These are phyloP conservation scores for Rhizoclosmatium sp. DNA, from an alignment of 192 early-diverging fungal species.

Conservation along the genomic window DNA sequence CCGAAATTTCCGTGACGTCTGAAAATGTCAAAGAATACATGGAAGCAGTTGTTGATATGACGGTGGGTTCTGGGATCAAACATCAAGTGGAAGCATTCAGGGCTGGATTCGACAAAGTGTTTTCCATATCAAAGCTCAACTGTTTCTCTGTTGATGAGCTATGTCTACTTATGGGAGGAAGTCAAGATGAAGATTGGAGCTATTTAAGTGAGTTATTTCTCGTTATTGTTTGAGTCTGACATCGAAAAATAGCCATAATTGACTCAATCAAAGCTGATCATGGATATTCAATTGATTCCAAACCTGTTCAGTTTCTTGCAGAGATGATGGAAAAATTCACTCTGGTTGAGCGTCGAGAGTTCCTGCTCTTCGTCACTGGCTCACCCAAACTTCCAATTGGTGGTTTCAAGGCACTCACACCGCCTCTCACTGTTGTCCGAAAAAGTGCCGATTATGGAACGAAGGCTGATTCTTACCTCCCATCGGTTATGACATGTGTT, in stretches of 20 bases:
- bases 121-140: slow-evolving; percentile 72
- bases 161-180: slow-evolving; percentile 69
- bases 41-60: slow-evolving; percentile 66
- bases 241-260: slow-evolving; percentile 53
- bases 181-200: slow-evolving; percentile 80
- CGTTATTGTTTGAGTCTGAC: background rate
- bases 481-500: slow-evolving; percentile 96
- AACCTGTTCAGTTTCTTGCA: slow-evolving; percentile 69
- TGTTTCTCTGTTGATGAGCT: slow-evolving; percentile 80
- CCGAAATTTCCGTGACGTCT: slow-evolving; percentile 75
- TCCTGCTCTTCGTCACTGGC: slow-evolving; percentile 89
- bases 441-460: slow-evolving; percentile 64
- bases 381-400: slow-evolving; percentile 89
- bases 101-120: slow-evolving; percentile 82
- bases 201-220: slow-evolving; percentile 56
- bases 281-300: slow-evolving; percentile 79
- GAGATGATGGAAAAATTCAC: slow-evolving; percentile 74
- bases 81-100: slow-evolving; percentile 81
- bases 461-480: slow-evolving; percentile 79
- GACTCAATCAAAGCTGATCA: slow-evolving; percentile 84
- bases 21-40: slow-evolving; percentile 85
- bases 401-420: slow-evolving; percentile 82
- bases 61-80: slow-evolving; percentile 69
- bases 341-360: slow-evolving; percentile 69
- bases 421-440: slow-evolving; percentile 87